A percentile compares a stretch with the other conserved stretches of the same genome.
Evolutionary conservation across 257 asterid genomes (phyloP).

Genomic region (Cruciata laevipes): DNA sequence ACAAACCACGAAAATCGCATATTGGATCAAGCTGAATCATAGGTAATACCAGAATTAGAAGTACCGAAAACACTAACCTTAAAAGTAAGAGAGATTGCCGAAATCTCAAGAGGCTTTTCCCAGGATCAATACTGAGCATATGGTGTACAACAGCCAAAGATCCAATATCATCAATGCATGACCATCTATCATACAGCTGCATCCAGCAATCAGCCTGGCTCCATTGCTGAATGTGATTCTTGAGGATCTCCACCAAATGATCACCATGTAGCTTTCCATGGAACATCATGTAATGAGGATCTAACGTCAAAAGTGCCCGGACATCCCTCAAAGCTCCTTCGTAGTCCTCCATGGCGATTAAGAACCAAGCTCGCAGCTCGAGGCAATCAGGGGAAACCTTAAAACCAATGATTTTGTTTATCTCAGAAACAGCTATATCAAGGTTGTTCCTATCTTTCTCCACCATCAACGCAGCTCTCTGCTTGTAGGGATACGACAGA

Average conservation of each 20-base stretch:
- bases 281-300: slow-evolving; percentile 77
- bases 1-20: background rate
- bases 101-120: slow-evolving; percentile 77
- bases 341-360: slow-evolving; percentile 58
- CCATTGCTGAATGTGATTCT: slow-evolving; percentile 54
- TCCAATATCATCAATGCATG: slow-evolving; percentile 91
- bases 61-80: slow-evolving; percentile 33
- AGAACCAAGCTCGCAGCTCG: slow-evolving; percentile 95
- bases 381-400: slow-evolving; percentile 90
- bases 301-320: slow-evolving; percentile 79
- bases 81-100: slow-evolving; percentile 86
- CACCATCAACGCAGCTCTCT: slow-evolving; percentile 49
- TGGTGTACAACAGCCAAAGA: slow-evolving; percentile 93
- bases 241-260: slow-evolving; percentile 60
- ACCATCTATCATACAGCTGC: slow-evolving; percentile 88
- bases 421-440: slow-evolving; percentile 66
- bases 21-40: background rate
- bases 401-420: slow-evolving; percentile 63
- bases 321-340: slow-evolving; percentile 73
- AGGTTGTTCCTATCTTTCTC: slow-evolving; percentile 47
- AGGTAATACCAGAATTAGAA: background rate
- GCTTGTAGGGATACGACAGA: slow-evolving; percentile 79
- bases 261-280: slow-evolving; percentile 70
- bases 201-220: slow-evolving; percentile 98
- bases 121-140: slow-evolving; percentile 81